Evolutionary conservation across 2,329 filamentous ascomycete genomes (phyloP).

Genomic region (Aspergillus sp.): DNA sequence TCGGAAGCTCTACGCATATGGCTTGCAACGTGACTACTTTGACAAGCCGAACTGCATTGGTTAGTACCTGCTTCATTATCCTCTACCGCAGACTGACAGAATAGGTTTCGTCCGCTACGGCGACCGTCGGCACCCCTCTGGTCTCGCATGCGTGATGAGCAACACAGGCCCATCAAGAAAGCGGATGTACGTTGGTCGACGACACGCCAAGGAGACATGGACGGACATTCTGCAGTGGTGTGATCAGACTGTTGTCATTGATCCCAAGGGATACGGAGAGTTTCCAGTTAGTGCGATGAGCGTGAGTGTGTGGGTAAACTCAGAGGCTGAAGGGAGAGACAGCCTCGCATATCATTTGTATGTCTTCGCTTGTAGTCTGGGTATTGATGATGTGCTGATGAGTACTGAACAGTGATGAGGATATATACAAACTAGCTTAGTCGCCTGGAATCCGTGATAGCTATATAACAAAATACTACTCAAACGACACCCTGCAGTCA

Average conservation of each 20-base stretch:
- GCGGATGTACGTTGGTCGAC: constrained; percentile 63
- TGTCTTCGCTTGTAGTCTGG: constrained; percentile 22
- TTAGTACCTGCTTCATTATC: constrained; percentile 9
- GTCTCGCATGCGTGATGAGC: constrained; percentile 61
- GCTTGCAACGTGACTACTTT: constrained; percentile 65
- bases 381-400: background rate
- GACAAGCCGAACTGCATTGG: constrained; percentile 63
- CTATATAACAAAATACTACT: too few relatives aligned
- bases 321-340: constrained; percentile 55
- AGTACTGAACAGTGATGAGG: background rate
- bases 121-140: constrained; percentile 51
- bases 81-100: background rate
- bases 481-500: too few relatives aligned
- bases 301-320: constrained; percentile 64
- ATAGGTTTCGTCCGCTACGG: constrained; percentile 54
- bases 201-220: constrained; percentile 63
- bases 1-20: constrained; percentile 68
- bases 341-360: constrained; percentile 47
- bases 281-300: constrained; percentile 59
- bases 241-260: constrained; percentile 59
- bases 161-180: constrained; percentile 54
- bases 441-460: too few relatives aligned
- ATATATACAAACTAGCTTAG: background rate
- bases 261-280: constrained; percentile 58
- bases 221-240: constrained; percentile 63